phyloP scores from a whole-genome alignment of 495 filamentous ascomycete species.

The Penicillium daleae region DNA sequence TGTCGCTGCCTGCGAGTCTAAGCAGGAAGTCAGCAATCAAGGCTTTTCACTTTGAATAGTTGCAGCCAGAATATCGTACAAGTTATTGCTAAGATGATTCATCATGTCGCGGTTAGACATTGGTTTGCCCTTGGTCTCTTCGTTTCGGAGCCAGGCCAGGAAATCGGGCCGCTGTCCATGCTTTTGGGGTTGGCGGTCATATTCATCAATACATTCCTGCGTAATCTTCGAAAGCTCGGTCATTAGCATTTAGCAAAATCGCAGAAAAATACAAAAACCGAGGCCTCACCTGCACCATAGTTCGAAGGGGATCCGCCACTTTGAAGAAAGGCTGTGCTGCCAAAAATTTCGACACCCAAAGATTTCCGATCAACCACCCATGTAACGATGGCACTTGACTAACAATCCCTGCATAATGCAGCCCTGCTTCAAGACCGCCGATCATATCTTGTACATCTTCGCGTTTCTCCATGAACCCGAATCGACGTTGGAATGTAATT shows the following conservation, averaged over 20 bases:
- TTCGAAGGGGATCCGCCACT: slow-evolving; percentile 16
- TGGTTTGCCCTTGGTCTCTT: slow-evolving; percentile 20
- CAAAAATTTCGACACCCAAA: slow-evolving; percentile 16
- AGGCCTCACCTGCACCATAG: slow-evolving; percentile 15
- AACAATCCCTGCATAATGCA: slow-evolving; percentile 16
- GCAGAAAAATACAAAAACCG: not conserved
- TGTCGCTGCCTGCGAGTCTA: slow-evolving; percentile 48
- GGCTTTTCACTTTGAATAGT: too few relatives aligned
- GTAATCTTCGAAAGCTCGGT: slow-evolving; percentile 1
- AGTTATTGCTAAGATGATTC: slow-evolving; percentile 25
- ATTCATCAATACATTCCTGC: slow-evolving; percentile 22
- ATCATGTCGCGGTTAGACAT: slow-evolving; percentile 24
- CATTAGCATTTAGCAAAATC: not conserved
- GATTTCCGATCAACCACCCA: slow-evolving; percentile 16
- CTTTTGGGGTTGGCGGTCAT: slow-evolving; percentile 9
- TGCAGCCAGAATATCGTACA: not conserved
- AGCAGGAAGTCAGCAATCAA: not conserved
- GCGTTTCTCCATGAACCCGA: slow-evolving; percentile 20
- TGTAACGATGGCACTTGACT: slow-evolving; percentile 17
- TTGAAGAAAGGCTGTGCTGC: slow-evolving; percentile 17
- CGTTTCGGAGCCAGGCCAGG: slow-evolving; percentile 19
- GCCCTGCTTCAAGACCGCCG: slow-evolving; percentile 4
- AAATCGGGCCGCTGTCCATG: slow-evolving; percentile 19
- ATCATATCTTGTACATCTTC: slow-evolving; percentile 22
- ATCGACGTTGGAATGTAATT: slow-evolving; percentile 19